These are phyloP conservation scores for Colletotrichum sp. DNA, from an alignment of 2,329 filamentous ascomycete species.

Conservation along the genomic window DNA sequence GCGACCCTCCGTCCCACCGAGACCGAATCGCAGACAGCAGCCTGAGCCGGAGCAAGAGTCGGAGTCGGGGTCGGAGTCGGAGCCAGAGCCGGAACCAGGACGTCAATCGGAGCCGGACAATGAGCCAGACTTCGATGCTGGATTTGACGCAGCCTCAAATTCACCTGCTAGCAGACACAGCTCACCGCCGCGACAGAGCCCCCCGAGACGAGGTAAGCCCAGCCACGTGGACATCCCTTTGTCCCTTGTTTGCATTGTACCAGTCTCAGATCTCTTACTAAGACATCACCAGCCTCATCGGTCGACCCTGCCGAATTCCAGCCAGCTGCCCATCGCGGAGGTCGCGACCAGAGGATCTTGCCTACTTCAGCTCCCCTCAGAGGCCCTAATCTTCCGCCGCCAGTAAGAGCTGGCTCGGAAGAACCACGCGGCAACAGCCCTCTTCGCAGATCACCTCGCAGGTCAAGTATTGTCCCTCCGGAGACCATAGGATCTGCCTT, in stretches of 20 bases:
- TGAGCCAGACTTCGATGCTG: background rate
- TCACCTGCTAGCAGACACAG: background rate
- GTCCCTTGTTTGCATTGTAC: background rate
- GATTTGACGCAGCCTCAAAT: background rate
- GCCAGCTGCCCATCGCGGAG: background rate
- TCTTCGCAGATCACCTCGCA: background rate
- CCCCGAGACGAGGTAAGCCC: conserved; percentile 1
- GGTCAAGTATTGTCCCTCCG: background rate
- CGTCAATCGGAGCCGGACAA: background rate
- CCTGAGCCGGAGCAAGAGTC: background rate
- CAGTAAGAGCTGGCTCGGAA: background rate
- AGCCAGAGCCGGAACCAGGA: background rate
- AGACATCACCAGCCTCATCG: background rate
- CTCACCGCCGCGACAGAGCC: background rate
- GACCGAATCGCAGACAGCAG: background rate
- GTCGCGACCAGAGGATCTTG: background rate
- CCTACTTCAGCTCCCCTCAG: background rate
- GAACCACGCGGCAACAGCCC: background rate
- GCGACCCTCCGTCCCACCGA: background rate
- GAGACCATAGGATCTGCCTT: background rate
- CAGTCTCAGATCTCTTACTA: conserved; percentile 9
- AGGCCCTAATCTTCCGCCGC: background rate
- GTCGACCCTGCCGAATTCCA: background rate
- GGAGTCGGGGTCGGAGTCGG: background rate
- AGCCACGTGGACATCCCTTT: background rate